phyloP scores from a whole-genome alignment of 176 grass and related monocot genomes.

The Guadua angustifolia region DNA sequence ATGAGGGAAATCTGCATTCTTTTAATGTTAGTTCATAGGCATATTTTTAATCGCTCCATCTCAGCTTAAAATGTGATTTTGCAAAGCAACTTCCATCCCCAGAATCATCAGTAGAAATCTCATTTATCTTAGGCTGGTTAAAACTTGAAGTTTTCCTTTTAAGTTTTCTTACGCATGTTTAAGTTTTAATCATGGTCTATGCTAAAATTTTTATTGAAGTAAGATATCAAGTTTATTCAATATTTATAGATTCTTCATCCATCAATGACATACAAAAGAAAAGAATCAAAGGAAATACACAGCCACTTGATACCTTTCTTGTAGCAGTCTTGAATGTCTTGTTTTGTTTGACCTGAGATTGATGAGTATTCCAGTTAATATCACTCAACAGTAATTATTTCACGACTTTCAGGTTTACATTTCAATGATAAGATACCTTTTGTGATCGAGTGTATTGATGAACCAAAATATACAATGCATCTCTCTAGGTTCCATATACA shows the following conservation, averaged over 20 bases:
- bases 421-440: conserved; percentile 59
- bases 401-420: conserved; percentile 9
- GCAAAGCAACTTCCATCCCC: not conserved
- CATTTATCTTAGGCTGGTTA: not conserved
- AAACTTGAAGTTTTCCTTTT: not conserved
- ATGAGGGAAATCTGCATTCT: not conserved
- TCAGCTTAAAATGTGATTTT: not conserved
- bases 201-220: not conserved
- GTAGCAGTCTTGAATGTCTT: conserved; percentile 71
- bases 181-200: not conserved
- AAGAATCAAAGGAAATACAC: not conserved
- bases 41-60: not conserved
- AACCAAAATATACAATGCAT: conserved; percentile 68
- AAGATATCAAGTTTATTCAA: not conserved
- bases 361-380: conserved; percentile 34
- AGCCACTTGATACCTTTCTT: conserved; percentile 62
- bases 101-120: not conserved
- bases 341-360: conserved; percentile 64
- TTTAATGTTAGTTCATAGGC: not conserved
- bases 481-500: conserved; percentile 55
- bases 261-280: not conserved
- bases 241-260: not conserved
- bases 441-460: conserved; percentile 71
- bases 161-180: not conserved
- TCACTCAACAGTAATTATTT: conserved; percentile 25